Evolutionary conservation across 2,329 filamentous ascomycete species (phyloP), one percentile per base, ranked within the genome.

Genomic region (Aquanectria penicillioides): DNA sequence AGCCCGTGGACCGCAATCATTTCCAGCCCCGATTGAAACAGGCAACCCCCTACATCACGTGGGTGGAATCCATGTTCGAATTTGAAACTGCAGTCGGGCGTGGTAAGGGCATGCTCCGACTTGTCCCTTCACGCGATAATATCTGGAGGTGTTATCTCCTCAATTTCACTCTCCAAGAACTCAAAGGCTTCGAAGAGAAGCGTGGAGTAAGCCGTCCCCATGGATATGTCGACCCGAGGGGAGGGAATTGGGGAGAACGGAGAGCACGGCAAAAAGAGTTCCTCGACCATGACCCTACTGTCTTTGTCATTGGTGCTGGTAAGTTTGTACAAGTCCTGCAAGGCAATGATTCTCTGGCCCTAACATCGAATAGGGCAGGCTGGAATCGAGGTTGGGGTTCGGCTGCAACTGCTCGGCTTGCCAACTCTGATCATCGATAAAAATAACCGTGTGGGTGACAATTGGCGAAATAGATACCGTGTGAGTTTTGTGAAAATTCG

Each of bases 381-480:
- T 3, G 61, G 61, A 8, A 23, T 62, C 8, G 25, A 49, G 2
- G 50, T 62, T 2, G 58, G 48, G 3, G 50, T 33, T n/a, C 53
- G 69, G 4, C 61, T 75, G 2, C 61, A 70, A 11, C 57, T 71
- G 5, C 58, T 75, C 33, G 65, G 68, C 7, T 58, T 76, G 23
- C 47, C 59, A 2, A 61, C 68, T 46, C 67, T 83, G 15, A 71
- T 83, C 25, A 66, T 83, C 12, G 81, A 84, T 47, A 75, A 75
- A 48, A 77, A 79, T 33, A 69, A 75, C 13, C 70, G 77, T 1
- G 71, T 83, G 9, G 81, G 81, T 5, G 81, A 83, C 59, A 81
- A 80, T 46, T 84, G 82, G 82, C 70, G 79, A 3, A 74, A 78
- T 13, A 75, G 82, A n/a, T 84, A 84, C 58, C 72, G 77, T 10